A percentile compares a stretch with the other conserved stretches of the same genome.
Conservation (phyloP, 441 rosid genomes). For the Populus hybrid region DNA sequence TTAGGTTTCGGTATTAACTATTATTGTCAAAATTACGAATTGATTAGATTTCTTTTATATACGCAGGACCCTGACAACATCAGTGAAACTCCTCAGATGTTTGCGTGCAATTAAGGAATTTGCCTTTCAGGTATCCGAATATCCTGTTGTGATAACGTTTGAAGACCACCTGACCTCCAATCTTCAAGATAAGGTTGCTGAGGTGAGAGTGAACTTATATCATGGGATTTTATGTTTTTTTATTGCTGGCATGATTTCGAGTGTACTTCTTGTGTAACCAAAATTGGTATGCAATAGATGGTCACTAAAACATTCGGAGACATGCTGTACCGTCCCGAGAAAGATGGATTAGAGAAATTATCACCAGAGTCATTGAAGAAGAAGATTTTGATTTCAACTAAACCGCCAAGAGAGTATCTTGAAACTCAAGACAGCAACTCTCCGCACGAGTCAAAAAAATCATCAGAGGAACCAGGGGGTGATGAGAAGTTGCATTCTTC, state of each 20-base stretch:
- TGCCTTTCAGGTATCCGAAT: slow-evolving; percentile 62
- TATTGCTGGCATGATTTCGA: not conserved
- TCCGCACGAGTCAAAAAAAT: not conserved
- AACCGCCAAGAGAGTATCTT: slow-evolving; percentile 74
- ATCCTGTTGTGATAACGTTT: slow-evolving; percentile 80
- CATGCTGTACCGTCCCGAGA: slow-evolving; percentile 35
- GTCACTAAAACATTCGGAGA: slow-evolving; percentile 47
- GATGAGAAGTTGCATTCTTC: slow-evolving; percentile 20
- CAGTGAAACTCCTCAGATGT: slow-evolving; percentile 60
- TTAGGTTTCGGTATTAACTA: too few relatives aligned
- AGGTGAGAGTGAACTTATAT: slow-evolving; percentile 31
- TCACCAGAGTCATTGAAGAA: slow-evolving; percentile 66
- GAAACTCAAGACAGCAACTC: slow-evolving; percentile 27
- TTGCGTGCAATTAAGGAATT: slow-evolving; percentile 54
- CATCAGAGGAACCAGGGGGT: slow-evolving; percentile 13
- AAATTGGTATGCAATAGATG: slow-evolving; percentile 39
- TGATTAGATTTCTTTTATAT: not conserved
- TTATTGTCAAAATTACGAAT: too few relatives aligned
- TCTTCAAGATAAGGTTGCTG: slow-evolving; percentile 68
- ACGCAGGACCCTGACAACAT: slow-evolving; percentile 58
- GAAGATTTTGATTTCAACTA: slow-evolving; percentile 69
- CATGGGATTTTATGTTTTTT: not conserved
- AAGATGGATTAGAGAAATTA: slow-evolving; percentile 36
- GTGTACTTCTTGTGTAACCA: not conserved
- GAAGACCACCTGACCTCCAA: slow-evolving; percentile 67